Percentiles rank a stretch among this genome's conserved stretches.
Evolutionary conservation across 805 yeast species (phyloP).

Genomic region (Tetrapisispora iriomotensis): DNA sequence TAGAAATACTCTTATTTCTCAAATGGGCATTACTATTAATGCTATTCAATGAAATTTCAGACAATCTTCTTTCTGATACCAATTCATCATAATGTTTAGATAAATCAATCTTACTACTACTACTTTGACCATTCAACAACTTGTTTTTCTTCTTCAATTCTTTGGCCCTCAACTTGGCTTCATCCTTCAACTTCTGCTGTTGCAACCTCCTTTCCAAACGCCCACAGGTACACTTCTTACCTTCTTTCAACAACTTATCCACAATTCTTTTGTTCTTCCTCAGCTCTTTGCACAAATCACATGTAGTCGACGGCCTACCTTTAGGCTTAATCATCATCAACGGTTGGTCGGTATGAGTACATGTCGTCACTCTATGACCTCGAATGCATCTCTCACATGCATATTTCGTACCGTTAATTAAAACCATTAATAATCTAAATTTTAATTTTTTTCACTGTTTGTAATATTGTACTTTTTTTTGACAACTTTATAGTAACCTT

Average conservation of each 20-base stretch:
- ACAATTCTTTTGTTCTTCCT: slow-evolving; percentile 45
- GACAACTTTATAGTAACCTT: no score
- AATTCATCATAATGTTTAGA: no score
- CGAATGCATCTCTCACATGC: slow-evolving; percentile 94
- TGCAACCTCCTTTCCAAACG: slow-evolving; percentile 37
- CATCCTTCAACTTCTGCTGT: slow-evolving; percentile 27
- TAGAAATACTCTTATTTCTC: neutral
- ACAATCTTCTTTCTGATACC: neutral
- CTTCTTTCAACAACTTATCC: slow-evolving; percentile 1
- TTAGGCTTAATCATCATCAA: slow-evolving; percentile 87
- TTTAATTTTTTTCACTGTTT: no score
- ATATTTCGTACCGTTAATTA: slow-evolving; percentile 82
- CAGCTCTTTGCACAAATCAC: slow-evolving; percentile 73
- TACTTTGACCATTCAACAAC: neutral
- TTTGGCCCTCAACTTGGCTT: slow-evolving; percentile 22
- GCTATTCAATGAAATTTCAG: slow-evolving; percentile 2
- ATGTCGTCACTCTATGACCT: slow-evolving; percentile 89
- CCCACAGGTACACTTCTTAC: slow-evolving; percentile 58
- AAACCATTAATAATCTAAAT: slow-evolving; percentile 79
- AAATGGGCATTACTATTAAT: neutral
- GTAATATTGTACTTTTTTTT: no score
- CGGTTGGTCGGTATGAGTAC: slow-evolving; percentile 85
- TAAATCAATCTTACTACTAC: neutral
- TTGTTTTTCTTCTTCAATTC: slow-evolving; percentile 17
- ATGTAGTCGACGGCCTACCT: slow-evolving; percentile 91